Evolutionary conservation across 2,329 filamentous ascomycete genomes (phyloP), one percentile per base, ranked within the genome.

Genomic region (Pseudovirgaria hyperparasitica): DNA sequence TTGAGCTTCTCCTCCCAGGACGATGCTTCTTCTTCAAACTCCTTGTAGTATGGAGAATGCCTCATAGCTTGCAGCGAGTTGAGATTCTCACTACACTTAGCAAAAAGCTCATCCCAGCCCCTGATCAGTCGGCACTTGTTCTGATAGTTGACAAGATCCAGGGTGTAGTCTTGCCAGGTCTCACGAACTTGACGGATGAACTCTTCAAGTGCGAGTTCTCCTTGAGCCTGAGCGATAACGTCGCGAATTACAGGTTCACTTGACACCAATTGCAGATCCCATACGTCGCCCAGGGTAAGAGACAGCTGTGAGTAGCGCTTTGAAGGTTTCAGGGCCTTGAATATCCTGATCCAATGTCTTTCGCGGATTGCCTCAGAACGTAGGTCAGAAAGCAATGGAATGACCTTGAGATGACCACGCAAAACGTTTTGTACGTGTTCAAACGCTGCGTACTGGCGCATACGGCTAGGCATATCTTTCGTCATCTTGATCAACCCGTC

Each of bases 361-460:
- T 98, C 92, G 23, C 86, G 78, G 32, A 99, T 85, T 10, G 90
- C 87, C 54, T 98, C 90, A 1, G 87, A 94, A 50, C 94, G 93
- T 54, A 99, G 67, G 38, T 98, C 90, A 4, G 76, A 72, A 4
- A 99, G 67, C 18, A 94, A 67, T 8, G 77, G 67, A 47, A 96
- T 98, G 41, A 92, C 84, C 53, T 93, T 96, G 37, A 94, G 67
- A 25, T 92, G 70, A 35, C 86, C 77, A 23, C 85, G 80, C 21
- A 98, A 70, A 16, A 92, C 81, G 37, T 74, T 84, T 51, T 98
- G 92, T 20, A 98, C 85, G 47, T 98, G 87, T 55, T 98, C 92
- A 50, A 98, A 99, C n/a, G 92, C 92, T 41, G 92, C 87, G 54
- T 99, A 99, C 48, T 98, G 92, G 34, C 92, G 77, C 87, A 98